These are phyloP conservation scores for Limnanthes douglasii DNA, from an alignment of 345 rosid species.

Conservation along the genomic window DNA sequence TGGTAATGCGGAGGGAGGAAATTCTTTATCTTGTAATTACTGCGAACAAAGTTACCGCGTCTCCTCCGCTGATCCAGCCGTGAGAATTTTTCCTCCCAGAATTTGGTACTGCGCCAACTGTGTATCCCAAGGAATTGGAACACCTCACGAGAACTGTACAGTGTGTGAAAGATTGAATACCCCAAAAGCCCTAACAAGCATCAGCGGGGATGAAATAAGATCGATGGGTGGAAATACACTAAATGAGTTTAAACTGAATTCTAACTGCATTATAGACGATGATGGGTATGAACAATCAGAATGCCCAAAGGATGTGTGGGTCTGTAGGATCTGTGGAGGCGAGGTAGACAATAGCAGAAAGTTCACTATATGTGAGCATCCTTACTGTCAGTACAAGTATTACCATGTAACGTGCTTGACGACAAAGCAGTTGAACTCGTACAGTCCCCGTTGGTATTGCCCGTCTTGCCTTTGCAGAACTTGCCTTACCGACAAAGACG, in stretches of 20 bases:
- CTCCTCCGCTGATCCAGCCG: constrained; percentile 63
- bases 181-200: constrained; percentile 14
- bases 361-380: constrained; percentile 43
- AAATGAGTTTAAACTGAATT: constrained; percentile 21
- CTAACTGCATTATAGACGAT: constrained; percentile 20
- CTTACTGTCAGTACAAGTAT: constrained; percentile 41
- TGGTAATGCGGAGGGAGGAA: constrained; percentile 42
- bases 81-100: constrained; percentile 38
- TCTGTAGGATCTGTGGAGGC: constrained; percentile 51
- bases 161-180: constrained; percentile 55
- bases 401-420: constrained; percentile 82
- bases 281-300: constrained; percentile 14
- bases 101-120: constrained; percentile 76
- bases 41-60: constrained; percentile 81
- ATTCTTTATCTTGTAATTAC: constrained; percentile 72
- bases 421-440: constrained; percentile 32
- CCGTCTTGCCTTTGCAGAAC: constrained; percentile 80
- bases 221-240: constrained; percentile 16
- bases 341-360: constrained; percentile 25
- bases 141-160: constrained; percentile 59
- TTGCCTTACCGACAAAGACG: constrained; percentile 69
- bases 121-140: constrained; percentile 36
- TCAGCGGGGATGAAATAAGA: constrained; percentile 12
- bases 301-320: constrained; percentile 3
- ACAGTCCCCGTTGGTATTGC: constrained; percentile 72